Base-by-base conservation (phyloP, 2,329 filamentous ascomycete species). In the Exophiala spinifera region DNA sequence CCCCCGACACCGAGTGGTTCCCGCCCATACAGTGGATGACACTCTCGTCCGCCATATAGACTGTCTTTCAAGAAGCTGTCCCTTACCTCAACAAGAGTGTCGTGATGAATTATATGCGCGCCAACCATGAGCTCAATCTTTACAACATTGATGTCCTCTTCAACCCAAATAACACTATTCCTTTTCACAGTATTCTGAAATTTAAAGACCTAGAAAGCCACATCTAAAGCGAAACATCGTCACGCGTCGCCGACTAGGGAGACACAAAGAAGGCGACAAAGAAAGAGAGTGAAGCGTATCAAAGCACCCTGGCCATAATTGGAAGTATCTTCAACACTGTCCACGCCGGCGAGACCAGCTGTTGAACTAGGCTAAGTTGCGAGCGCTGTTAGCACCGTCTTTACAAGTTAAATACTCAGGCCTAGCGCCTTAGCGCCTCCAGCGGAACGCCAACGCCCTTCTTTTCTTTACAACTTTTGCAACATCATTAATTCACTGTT, bases 1-100 rank as follows among this genome's bases (percentile, higher is more conserved):
- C 65, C 3, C 51, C 31, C 23, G 36, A 65, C 13, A 54, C 59
- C 14, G 64, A 60, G 10, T 70, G 69, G 51, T 54, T 55, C 1
- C 66, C 66, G 10, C 68, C 68, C 2, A 60, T 66, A 7, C 63
- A 68, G 34, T 69, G 67, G 67, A 51, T 70, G 10, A 63, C 64
- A n/a, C 60, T 69, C 44, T 64, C 65, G 3, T 55, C 59, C 43
- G 65, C 65, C 10, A 60, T 63, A 15, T 62, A 57, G 15, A 62
- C 63, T 5, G 62, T 69, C 28, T 61, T 67, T 42, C 60, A 60
- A 13, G 46, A 33, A 7, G 43, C 52, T 17, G 51, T 57, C 21
- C 61, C 59, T 8, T 56, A 55, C 21, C 63, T 63, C 28, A 52
- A 59, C 44, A 61, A 60, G 20, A 63, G 52, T 19, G 55, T 61